Evolutionary conservation across 495 filamentous ascomycete genomes (phyloP).

Genomic region (Talaromyces adpressus): DNA sequence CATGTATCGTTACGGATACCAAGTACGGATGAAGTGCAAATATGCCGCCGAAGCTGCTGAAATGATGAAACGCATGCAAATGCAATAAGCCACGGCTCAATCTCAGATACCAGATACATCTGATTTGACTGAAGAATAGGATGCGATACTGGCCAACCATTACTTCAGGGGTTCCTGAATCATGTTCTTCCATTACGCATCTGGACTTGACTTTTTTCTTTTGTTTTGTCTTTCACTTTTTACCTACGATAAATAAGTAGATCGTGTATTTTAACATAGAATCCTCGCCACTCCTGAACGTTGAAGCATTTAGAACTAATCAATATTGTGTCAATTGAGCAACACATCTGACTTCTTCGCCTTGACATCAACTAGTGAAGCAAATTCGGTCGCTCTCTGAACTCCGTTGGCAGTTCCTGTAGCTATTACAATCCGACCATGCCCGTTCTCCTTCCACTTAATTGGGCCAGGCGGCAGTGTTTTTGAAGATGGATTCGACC

Average conservation of each 20-base stretch:
- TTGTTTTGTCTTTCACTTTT: too few species aligned
- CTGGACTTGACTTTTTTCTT: too few species aligned
- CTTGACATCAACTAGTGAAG: background rate
- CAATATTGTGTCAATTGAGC: background rate
- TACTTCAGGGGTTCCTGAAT: background rate
- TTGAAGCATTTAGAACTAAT: too few species aligned
- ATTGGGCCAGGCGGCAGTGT: conserved; percentile 19
- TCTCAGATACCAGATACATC: background rate
- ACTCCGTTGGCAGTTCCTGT: conserved; percentile 12
- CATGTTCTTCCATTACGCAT: too few species aligned
- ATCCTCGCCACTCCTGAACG: too few species aligned
- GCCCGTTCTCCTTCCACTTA: conserved; percentile 15
- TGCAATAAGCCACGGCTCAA: background rate
- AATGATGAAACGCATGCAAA: conserved; percentile 11
- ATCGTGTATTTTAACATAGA: too few species aligned
- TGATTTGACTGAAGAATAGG: background rate
- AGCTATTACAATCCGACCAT: conserved; percentile 14
- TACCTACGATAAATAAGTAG: too few species aligned
- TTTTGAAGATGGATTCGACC: background rate
- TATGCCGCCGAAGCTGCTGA: conserved; percentile 53
- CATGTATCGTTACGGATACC: conserved; percentile 57
- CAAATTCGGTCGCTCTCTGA: background rate
- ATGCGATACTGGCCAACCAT: background rate
- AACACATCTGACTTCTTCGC: background rate
- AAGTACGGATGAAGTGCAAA: conserved; percentile 56